Conservation (phyloP, 345 rosid species). For the Salix koriyanagi region DNA sequence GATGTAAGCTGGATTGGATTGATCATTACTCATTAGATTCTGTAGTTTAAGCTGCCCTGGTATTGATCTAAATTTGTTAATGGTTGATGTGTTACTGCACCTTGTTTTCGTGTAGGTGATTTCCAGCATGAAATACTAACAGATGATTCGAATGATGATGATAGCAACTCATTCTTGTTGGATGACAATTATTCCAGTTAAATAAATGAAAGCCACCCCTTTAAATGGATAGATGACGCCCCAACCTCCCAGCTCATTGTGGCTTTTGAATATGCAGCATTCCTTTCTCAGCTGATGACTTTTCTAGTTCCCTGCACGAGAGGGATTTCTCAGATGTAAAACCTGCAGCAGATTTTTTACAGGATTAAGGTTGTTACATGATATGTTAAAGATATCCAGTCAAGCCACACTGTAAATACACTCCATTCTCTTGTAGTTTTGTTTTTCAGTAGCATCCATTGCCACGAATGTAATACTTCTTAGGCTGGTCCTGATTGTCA, state of each 20-base stretch:
- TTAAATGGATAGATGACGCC: neutral
- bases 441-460: constrained; percentile 16
- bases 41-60: neutral
- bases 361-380: constrained; percentile 13
- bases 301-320: constrained; percentile 13
- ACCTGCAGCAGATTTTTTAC: constrained; percentile 19
- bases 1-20: constrained; percentile 20
- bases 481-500: constrained; percentile 22
- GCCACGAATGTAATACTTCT: constrained; percentile 26
- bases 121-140: constrained; percentile 17
- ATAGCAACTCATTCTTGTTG: constrained; percentile 15
- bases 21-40: neutral
- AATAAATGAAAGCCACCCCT: neutral
- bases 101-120: constrained; percentile 14
- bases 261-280: constrained; percentile 15
- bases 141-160: constrained; percentile 5
- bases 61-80: neutral
- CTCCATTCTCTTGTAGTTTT: neutral
- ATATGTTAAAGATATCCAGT: neutral
- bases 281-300: constrained; percentile 27
- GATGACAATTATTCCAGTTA: constrained; percentile 21
- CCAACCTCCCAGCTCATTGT: neutral
- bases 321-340: constrained; percentile 30
- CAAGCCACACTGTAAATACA: constrained; percentile 25
- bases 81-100: neutral